Percentiles rank a stretch among this genome's conserved stretches.
phyloP scores from a whole-genome alignment of 768 basidiomycete species.

The Trichaptum fuscoviolaceum region DNA sequence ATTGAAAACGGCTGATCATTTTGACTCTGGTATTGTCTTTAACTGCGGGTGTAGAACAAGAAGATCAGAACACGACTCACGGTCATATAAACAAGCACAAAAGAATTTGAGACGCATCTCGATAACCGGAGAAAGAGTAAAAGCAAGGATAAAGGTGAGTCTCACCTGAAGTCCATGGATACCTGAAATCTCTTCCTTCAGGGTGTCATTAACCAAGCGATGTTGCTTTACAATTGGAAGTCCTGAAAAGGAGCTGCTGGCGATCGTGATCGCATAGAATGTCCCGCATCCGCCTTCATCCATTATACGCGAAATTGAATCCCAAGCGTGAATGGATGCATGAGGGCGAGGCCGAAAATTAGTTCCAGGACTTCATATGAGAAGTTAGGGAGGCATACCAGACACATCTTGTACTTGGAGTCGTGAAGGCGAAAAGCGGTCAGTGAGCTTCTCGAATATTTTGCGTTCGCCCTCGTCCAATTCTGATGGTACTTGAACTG shows the following conservation, averaged over 20 bases:
- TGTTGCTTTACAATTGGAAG: conserved; percentile 91
- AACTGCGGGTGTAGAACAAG: neutral
- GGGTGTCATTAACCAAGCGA: conserved; percentile 73
- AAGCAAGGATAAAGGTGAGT: neutral
- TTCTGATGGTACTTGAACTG: conserved; percentile 13
- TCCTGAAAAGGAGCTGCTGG: conserved; percentile 81
- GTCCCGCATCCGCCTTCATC: conserved; percentile 87
- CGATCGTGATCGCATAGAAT: conserved; percentile 90
- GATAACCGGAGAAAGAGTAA: neutral
- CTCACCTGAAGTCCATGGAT: conserved; percentile 93
- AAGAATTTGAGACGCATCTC: neutral
- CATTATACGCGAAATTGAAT: neutral
- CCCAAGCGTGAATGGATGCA: conserved; percentile 9
- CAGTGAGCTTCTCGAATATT: conserved; percentile 68
- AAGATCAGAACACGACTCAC: neutral
- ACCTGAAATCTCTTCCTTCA: conserved; percentile 84
- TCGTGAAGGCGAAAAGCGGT: conserved; percentile 72
- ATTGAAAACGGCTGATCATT: neutral
- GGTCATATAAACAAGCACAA: neutral
- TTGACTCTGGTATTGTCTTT: neutral
- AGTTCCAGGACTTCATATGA: neutral
- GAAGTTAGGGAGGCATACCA: conserved; percentile 45
- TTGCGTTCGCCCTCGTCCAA: conserved; percentile 58
- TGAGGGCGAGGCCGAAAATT: neutral
- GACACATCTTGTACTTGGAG: conserved; percentile 93